These are phyloP conservation scores for Paraglomus occultum DNA, from an alignment of 192 early-diverging fungal genomes.

Conservation along the genomic window DNA sequence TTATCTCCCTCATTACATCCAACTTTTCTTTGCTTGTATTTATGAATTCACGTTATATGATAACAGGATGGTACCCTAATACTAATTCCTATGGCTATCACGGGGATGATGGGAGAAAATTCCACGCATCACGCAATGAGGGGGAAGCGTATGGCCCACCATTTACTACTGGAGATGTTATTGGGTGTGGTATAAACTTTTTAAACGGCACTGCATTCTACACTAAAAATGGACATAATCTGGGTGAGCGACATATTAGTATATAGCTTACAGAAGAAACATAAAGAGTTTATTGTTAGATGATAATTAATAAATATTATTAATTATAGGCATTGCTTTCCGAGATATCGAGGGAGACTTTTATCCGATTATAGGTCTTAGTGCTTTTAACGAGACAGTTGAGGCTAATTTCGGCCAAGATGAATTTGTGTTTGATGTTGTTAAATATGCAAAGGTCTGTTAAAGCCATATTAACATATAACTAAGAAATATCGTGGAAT, in stretches of 20 bases:
- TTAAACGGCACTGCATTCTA: constrained; percentile 66
- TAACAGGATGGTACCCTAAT: constrained; percentile 70
- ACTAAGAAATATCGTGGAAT: no score
- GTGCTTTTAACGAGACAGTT: constrained; percentile 54
- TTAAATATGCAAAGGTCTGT: constrained; percentile 33
- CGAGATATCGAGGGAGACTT: constrained; percentile 30
- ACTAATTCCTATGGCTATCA: constrained; percentile 93
- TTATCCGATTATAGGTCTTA: constrained; percentile 62
- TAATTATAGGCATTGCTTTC: constrained; percentile 30
- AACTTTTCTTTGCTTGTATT: background rate
- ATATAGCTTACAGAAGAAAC: background rate
- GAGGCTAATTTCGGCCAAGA: constrained; percentile 61
- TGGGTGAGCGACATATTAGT: constrained; percentile 36
- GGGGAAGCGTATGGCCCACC: constrained; percentile 75
- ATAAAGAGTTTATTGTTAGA: no score
- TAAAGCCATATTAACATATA: background rate
- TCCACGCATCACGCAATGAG: constrained; percentile 57
- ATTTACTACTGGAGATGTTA: constrained; percentile 82
- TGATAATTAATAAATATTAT: no score
- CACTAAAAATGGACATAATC: constrained; percentile 80
- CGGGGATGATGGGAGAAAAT: constrained; percentile 83
- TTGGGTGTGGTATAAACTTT: constrained; percentile 88
- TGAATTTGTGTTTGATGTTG: constrained; percentile 62
- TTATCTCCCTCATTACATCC: no score
- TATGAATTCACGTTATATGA: background rate